phyloP scores from a whole-genome alignment of 1,284 basidiomycete species.

The Leccinum griseonigrum region DNA sequence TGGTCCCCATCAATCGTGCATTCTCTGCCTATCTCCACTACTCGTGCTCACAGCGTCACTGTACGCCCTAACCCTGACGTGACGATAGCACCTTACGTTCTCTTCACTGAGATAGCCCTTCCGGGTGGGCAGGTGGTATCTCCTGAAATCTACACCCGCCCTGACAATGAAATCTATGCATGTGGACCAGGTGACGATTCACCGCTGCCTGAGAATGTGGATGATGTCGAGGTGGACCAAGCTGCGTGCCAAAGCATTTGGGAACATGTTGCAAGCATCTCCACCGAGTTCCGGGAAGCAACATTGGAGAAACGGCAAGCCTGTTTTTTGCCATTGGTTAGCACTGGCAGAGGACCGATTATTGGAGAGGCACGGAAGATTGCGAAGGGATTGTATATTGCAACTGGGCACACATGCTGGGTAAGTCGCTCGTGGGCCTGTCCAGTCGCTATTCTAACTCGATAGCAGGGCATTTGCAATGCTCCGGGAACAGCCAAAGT shows the following conservation, averaged over 20 bases:
- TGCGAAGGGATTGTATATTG: slow-evolving; percentile 55
- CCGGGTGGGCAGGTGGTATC: slow-evolving; percentile 33
- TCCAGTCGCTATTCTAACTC: slow-evolving; percentile 7
- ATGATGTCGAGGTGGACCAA: slow-evolving; percentile 55
- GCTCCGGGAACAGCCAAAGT: slow-evolving; percentile 66
- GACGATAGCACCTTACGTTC: slow-evolving; percentile 57
- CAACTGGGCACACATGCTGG: slow-evolving; percentile 71
- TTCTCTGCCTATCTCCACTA: slow-evolving; percentile 53
- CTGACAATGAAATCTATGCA: slow-evolving; percentile 65
- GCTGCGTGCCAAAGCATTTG: slow-evolving; percentile 53
- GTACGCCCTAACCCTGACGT: slow-evolving; percentile 46
- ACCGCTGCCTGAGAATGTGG: slow-evolving; percentile 56
- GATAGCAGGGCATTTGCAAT: slow-evolving; percentile 63
- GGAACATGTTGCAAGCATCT: slow-evolving; percentile 56
- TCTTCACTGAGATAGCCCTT: slow-evolving; percentile 61
- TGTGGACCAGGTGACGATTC: slow-evolving; percentile 66
- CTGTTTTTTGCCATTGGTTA: slow-evolving; percentile 63
- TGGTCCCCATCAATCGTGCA: slow-evolving; percentile 71
- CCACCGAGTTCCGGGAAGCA: slow-evolving; percentile 50
- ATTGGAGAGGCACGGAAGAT: slow-evolving; percentile 50
- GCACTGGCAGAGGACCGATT: slow-evolving; percentile 53
- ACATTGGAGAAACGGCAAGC: slow-evolving; percentile 57
- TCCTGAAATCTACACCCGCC: slow-evolving; percentile 72
- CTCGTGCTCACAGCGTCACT: slow-evolving; percentile 68
- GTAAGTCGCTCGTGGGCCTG: slow-evolving; percentile 33